Base-by-base conservation (phyloP, 163 green algal genomes). In the Chlamydomonas reinhardtii region DNA sequence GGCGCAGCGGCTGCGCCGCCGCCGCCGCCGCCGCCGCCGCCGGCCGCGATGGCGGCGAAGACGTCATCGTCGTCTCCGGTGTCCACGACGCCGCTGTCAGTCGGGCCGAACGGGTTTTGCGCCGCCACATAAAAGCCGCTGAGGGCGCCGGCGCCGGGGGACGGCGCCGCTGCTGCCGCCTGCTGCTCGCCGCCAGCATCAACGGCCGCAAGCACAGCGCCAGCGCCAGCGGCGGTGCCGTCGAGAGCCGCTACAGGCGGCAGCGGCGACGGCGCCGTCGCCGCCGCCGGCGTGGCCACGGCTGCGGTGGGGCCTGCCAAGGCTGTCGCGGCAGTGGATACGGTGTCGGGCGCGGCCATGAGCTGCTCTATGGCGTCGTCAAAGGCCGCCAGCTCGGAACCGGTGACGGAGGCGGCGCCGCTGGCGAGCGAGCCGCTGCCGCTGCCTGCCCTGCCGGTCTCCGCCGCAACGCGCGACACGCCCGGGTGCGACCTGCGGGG, bases 291-390 rank as follows among this genome's bases (percentile, higher is more conserved):
- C 64, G 29, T 19, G 3, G 17, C 32, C 17, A 17, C 16, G 15
- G 66, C 31, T 2, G 31, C 31, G 31, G 66, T 34, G 64, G 64
- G 4, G 29, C 4, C 66, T 2, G 66, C 66, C 3, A 25, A 3
- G 16, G 31, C 66, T 25, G 16, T 34, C 3, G 16, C 69, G 11
- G 69, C 34, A 0, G 37, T 39, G 9, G 71, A 11, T 24, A 20
- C 31, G n/a, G 39, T 1, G 37, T 61, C 39, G 4, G 37, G 39
- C 20, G 54, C 54, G 4, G 80, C 69, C 34, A 86, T 79, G 19
- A 86, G 56, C 35, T 79, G 35, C 0, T 86, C 80, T 4, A 86
- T 74, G 2, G 56, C 80, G 35, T 79, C 69, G n/a, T 86, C 80
- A 56, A 86, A 86, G 6, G 80, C 80, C 8, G 69, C 80, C 16